phyloP scores from a whole-genome alignment of 805 yeast species.

The Yamadazyma olivae region DNA sequence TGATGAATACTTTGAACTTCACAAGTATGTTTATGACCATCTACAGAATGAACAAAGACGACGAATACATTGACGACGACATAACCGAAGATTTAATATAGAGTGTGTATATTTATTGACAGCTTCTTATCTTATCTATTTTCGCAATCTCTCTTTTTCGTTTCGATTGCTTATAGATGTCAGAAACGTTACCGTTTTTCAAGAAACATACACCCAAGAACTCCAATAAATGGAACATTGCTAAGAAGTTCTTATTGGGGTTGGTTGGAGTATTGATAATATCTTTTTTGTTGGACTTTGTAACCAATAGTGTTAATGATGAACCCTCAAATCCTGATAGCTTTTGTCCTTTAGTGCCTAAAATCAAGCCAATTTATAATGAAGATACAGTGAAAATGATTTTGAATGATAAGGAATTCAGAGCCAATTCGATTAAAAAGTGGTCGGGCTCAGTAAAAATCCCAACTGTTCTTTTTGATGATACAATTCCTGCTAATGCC shows the following conservation, averaged over 20 bases:
- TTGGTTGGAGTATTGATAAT: background rate
- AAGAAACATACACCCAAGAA: background rate
- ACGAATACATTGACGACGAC: slow-evolving; percentile 43
- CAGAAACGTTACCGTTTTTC: slow-evolving; percentile 7
- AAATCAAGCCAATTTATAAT: slow-evolving; percentile 25
- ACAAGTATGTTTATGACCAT: slow-evolving; percentile 46
- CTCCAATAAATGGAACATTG: slow-evolving; percentile 1
- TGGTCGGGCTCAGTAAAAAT: slow-evolving; percentile 25
- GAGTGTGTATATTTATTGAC: background rate
- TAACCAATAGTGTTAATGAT: background rate
- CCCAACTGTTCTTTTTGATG: slow-evolving; percentile 34
- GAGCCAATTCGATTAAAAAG: slow-evolving; percentile 18
- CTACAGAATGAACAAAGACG: slow-evolving; percentile 48
- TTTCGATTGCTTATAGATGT: slow-evolving; percentile 1
- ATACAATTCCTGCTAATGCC: slow-evolving; percentile 25
- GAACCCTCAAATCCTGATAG: slow-evolving; percentile 18
- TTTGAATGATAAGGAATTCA: slow-evolving; percentile 23
- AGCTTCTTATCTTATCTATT: background rate
- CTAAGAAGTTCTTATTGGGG: slow-evolving; percentile 1
- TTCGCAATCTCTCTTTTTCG: background rate
- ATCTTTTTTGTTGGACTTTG: background rate
- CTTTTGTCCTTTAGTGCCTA: slow-evolving; percentile 33
- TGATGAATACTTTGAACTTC: slow-evolving; percentile 37
- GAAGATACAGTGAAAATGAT: slow-evolving; percentile 20
- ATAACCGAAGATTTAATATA: slow-evolving; percentile 38